Percentiles rank a stretch among this genome's conserved stretches.
Conservation (phyloP, 352 stramenopile genomes). For the Pythium brassicae region DNA sequence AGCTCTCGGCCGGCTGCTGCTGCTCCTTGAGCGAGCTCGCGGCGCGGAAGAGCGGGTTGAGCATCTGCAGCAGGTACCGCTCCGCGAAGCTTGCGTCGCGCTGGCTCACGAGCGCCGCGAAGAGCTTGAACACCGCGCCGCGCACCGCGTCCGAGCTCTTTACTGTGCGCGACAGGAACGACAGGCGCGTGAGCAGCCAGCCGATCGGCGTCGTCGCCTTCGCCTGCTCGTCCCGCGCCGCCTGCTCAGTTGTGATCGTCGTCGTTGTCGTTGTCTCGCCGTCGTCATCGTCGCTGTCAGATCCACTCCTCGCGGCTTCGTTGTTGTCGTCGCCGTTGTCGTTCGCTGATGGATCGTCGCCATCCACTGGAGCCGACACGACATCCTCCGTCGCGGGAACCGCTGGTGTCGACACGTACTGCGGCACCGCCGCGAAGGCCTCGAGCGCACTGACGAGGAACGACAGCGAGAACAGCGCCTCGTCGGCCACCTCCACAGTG, state of each 20-base stretch:
- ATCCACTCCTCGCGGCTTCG: constrained; percentile 10
- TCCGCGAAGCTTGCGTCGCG: constrained; percentile 43
- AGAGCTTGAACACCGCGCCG: constrained; percentile 79
- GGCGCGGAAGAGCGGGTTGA: constrained; percentile 80
- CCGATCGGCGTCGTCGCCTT: constrained; percentile 65
- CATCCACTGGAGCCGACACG: constrained; percentile 8
- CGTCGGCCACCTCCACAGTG: constrained; percentile 39
- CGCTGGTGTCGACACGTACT: constrained; percentile 42
- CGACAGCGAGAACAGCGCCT: constrained; percentile 54
- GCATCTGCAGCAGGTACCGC: constrained; percentile 70
- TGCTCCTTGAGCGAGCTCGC: constrained; percentile 53
- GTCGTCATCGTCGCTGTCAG: constrained; percentile 22
- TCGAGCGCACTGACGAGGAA: constrained; percentile 64
- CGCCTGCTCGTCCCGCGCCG: constrained; percentile 34
- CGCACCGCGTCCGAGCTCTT: constrained; percentile 59
- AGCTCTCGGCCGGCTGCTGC: constrained; percentile 39
- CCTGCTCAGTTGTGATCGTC: constrained; percentile 27
- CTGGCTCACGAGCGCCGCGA: constrained; percentile 67
- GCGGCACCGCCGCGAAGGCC: constrained; percentile 44
- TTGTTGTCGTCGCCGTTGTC: constrained; percentile 14
- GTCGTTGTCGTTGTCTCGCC: constrained; percentile 19
- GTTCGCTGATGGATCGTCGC: no score
- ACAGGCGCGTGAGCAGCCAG: constrained; percentile 84
- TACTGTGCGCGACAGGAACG: constrained; percentile 60
- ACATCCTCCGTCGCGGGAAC: constrained; percentile 16